phyloP scores from a whole-genome alignment of 768 basidiomycete genomes.

The Dentipellis sp. region DNA sequence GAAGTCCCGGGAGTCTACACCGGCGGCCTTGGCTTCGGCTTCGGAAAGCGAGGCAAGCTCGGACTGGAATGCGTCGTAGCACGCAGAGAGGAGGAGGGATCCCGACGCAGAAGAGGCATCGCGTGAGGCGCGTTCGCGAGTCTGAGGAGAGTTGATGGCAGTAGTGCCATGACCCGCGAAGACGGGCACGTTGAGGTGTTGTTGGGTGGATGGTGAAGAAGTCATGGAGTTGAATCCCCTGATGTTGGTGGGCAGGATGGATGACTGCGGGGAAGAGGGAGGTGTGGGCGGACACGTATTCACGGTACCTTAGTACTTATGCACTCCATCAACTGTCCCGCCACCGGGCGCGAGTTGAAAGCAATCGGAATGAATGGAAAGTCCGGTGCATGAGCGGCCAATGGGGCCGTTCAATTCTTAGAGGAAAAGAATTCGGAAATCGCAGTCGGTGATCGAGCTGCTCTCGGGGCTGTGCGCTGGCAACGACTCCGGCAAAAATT shows the following conservation, averaged over 20 bases:
- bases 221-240: too few relatives aligned
- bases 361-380: neutral
- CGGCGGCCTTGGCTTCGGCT: conserved; percentile 23
- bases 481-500: too few relatives aligned
- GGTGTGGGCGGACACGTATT: too few relatives aligned
- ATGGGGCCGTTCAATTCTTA: too few relatives aligned
- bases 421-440: too few relatives aligned
- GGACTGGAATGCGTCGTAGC: conserved; percentile 36
- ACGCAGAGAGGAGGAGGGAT: conserved; percentile 38
- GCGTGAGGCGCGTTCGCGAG: conserved; percentile 28
- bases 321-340: neutral
- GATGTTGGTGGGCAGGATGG: too few relatives aligned
- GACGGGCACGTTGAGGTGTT: conserved; percentile 30
- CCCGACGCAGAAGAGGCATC: conserved; percentile 35
- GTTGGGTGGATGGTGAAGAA: neutral
- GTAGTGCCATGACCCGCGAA: conserved; percentile 50
- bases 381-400: neutral
- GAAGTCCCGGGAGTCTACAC: conserved; percentile 35
- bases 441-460: too few relatives aligned
- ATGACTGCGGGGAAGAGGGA: too few relatives aligned
- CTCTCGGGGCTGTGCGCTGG: too few relatives aligned
- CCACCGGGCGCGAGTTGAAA: neutral
- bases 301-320: too few relatives aligned
- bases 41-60: conserved; percentile 41
- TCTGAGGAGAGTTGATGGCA: conserved; percentile 22